Percentiles rank a stretch among this genome's conserved stretches.
Evolutionary conservation across 371 early-diverging fungal genomes (phyloP).

Genomic region (Actinomortierella ambigua): DNA sequence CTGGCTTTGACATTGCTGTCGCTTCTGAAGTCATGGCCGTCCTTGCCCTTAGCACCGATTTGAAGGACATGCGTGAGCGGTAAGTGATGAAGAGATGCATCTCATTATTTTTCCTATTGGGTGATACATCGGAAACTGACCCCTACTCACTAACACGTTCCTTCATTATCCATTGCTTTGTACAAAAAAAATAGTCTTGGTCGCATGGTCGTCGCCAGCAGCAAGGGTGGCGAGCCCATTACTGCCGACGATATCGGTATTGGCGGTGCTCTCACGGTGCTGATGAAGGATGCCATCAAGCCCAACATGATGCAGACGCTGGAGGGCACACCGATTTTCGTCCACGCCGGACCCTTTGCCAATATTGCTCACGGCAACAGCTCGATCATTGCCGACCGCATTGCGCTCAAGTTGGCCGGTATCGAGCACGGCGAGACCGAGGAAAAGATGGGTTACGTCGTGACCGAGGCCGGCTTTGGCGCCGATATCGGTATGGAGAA

Average conservation of each 20-base stretch:
- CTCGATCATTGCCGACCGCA: conserved; percentile 90
- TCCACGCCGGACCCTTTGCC: conserved; percentile 98
- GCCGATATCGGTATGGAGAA: conserved; percentile 99
- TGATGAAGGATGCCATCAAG: conserved; percentile 98
- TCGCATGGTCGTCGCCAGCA: conserved; percentile 91
- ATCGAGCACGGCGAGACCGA: conserved; percentile 56
- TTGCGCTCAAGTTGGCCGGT: conserved; percentile 93
- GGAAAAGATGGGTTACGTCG: conserved; percentile 85
- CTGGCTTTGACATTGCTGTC: conserved; percentile 96
- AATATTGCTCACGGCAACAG: conserved; percentile 98
- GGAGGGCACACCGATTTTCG: conserved; percentile 97
- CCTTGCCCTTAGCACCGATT: conserved; percentile 86
- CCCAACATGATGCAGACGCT: conserved; percentile 98
- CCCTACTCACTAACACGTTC: no score
- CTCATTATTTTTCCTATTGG: no score
- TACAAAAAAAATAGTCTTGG: conserved; percentile 59
- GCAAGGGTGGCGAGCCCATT: conserved; percentile 81
- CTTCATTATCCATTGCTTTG: no score
- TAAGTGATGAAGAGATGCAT: conserved; percentile 5
- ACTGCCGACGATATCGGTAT: conserved; percentile 95
- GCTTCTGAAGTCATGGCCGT: conserved; percentile 99
- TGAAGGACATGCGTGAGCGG: conserved; percentile 91
- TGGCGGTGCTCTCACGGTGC: conserved; percentile 93
- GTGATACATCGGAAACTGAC: no score
- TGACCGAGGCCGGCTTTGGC: conserved; percentile 98